Conservation (phyloP, 1,284 basidiomycete genomes). For the Ustilago shanxiensis region DNA sequence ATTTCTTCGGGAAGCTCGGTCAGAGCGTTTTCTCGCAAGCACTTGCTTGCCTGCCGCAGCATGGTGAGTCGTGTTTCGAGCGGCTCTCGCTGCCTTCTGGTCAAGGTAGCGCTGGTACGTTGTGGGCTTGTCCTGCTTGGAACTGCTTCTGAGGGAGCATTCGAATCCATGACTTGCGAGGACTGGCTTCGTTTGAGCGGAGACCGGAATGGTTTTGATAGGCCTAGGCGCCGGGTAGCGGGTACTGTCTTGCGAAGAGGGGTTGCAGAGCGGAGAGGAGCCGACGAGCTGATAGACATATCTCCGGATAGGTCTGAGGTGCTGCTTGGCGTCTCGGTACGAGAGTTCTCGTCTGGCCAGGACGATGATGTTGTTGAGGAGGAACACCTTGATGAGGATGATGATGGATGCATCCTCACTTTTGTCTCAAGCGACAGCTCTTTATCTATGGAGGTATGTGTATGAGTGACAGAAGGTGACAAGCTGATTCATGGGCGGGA, state of each 20-base stretch:
- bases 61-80: conserved; percentile 35
- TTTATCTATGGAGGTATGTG: not conserved
- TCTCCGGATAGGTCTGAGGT: conserved; percentile 8
- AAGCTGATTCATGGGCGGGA: not conserved
- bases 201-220: conserved; percentile 27
- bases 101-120: not conserved
- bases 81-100: conserved; percentile 33
- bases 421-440: not conserved
- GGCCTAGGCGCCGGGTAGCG: conserved; percentile 1
- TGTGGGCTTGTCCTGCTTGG: not conserved
- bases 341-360: not conserved
- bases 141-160: not conserved
- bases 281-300: not conserved
- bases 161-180: conserved; percentile 11
- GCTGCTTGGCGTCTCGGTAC: conserved; percentile 14
- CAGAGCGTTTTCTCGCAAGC: conserved; percentile 28
- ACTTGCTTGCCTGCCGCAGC: conserved; percentile 44
- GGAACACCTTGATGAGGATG: conserved; percentile 24
- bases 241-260: not conserved
- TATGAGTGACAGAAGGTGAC: not conserved
- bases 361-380: conserved; percentile 13
- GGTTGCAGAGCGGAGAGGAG: not conserved
- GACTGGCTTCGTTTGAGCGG: conserved; percentile 22
- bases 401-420: conserved; percentile 8
- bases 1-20: conserved; percentile 31